These are phyloP conservation scores for Ophiostoma montium DNA, from an alignment of 2,329 filamentous ascomycete species.

Conservation along the genomic window DNA sequence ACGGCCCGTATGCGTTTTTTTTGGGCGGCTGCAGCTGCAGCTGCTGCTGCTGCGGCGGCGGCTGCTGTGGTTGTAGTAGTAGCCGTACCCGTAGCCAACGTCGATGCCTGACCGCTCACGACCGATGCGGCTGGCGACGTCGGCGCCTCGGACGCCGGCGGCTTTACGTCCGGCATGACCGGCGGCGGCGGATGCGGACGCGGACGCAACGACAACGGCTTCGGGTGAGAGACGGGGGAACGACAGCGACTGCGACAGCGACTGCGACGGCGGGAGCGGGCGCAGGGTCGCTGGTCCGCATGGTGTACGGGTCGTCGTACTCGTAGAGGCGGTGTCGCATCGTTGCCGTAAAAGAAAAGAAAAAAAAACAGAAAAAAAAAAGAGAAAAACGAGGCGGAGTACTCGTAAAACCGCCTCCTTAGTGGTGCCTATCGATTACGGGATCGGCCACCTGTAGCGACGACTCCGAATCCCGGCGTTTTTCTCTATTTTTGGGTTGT, in stretches of 20 bases:
- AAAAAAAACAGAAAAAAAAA: no score
- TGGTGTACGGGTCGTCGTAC: no score
- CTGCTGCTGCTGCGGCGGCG: neutral
- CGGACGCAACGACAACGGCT: neutral
- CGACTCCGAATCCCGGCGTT: neutral
- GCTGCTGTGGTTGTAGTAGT: neutral
- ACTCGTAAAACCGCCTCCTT: no score
- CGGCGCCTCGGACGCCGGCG: neutral
- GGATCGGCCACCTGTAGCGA: neutral
- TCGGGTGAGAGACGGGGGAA: no score
- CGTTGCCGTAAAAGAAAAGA: no score
- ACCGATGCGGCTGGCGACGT: neutral
- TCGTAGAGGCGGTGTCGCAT: no score
- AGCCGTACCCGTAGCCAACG: no score
- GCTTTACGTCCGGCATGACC: neutral
- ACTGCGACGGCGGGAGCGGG: no score
- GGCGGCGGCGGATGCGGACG: neutral
- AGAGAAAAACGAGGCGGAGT: no score
- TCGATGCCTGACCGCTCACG: neutral
- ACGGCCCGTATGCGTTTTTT: constrained; percentile 9
- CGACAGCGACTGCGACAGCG: no score
- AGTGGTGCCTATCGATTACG: neutral
- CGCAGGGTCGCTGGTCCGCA: no score
- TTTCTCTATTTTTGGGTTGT: no score
- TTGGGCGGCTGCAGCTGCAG: neutral